These are phyloP conservation scores for Arctium minus DNA, from an alignment of 129 eudicot genomes.

Conservation along the genomic window DNA sequence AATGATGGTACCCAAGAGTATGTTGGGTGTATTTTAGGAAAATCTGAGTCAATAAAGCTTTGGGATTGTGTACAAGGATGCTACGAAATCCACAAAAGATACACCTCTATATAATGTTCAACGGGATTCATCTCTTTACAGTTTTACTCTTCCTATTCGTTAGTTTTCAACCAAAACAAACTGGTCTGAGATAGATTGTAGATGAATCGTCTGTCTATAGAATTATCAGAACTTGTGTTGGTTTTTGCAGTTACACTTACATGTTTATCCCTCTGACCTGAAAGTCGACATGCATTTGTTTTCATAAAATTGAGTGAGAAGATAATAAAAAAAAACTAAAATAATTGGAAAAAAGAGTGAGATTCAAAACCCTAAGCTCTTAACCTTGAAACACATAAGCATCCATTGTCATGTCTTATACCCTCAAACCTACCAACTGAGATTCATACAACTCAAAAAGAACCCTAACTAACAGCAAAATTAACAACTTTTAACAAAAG, in stretches of 20 bases:
- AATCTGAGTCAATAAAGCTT: not conserved
- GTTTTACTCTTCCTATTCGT: not conserved
- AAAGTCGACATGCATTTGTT: not conserved
- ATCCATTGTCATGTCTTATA: not conserved
- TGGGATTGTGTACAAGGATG: not conserved
- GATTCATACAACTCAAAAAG: not conserved
- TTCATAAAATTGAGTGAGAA: not conserved
- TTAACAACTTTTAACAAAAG: not conserved
- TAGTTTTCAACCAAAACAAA: not conserved
- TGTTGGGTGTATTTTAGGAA: not conserved
- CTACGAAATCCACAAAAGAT: not conserved
- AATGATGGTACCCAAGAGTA: not conserved
- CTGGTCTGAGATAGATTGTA: not conserved
- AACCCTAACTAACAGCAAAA: conserved; percentile 10
- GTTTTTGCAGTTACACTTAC: not conserved
- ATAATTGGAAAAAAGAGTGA: not conserved
- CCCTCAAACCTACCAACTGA: conserved; percentile 13
- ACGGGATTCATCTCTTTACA: not conserved
- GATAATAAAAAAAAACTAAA: not conserved
- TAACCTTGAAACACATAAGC: conserved; percentile 3
- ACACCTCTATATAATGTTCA: not conserved
- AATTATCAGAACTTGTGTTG: not conserved
- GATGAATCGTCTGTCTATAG: not conserved
- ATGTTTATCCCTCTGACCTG: not conserved
- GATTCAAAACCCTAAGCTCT: conserved; percentile 22